Evolutionary conservation across 2,329 filamentous ascomycete genomes (phyloP).

Genomic region (Phyllosticta ampelicida): DNA sequence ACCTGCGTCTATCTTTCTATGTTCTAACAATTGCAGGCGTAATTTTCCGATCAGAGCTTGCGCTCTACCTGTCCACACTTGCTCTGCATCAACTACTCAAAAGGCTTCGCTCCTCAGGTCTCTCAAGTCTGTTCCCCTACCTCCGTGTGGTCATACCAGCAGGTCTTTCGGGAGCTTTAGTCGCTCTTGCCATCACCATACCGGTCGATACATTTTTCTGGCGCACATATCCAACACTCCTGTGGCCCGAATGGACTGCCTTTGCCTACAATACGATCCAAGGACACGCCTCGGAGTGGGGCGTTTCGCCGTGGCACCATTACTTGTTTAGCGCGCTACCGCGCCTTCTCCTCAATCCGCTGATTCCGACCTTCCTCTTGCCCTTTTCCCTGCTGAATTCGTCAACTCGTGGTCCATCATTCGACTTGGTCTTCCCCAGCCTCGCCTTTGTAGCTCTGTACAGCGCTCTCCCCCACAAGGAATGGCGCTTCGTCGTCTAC

Average conservation of each 20-base stretch:
- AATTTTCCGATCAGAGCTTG: conserved; percentile 83
- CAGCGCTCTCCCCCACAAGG: conserved; percentile 87
- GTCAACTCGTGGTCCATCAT: conserved; percentile 27
- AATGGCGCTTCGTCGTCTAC: conserved; percentile 92
- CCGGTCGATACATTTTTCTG: conserved; percentile 87
- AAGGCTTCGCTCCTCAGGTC: conserved; percentile 42
- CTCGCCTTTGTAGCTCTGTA: conserved; percentile 68
- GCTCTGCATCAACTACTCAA: conserved; percentile 53
- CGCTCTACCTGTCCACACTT: conserved; percentile 62
- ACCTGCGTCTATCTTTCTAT: conserved; percentile 55
- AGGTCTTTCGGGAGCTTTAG: conserved; percentile 52
- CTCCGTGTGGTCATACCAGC: conserved; percentile 46
- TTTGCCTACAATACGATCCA: conserved; percentile 88
- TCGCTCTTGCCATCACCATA: conserved; percentile 60
- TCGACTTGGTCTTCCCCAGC: conserved; percentile 53
- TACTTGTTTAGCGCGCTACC: conserved; percentile 79
- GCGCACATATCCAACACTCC: conserved; percentile 47
- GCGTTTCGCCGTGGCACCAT: conserved; percentile 71
- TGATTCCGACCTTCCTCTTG: conserved; percentile 45
- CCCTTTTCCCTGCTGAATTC: conserved; percentile 41
- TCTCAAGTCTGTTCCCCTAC: not conserved
- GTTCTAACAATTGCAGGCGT: conserved; percentile 70
- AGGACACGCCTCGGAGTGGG: conserved; percentile 79
- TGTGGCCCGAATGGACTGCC: conserved; percentile 84
- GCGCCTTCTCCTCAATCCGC: conserved; percentile 71